Conservation (phyloP, 2,329 filamentous ascomycete genomes). For the Metarhizium sp. region DNA sequence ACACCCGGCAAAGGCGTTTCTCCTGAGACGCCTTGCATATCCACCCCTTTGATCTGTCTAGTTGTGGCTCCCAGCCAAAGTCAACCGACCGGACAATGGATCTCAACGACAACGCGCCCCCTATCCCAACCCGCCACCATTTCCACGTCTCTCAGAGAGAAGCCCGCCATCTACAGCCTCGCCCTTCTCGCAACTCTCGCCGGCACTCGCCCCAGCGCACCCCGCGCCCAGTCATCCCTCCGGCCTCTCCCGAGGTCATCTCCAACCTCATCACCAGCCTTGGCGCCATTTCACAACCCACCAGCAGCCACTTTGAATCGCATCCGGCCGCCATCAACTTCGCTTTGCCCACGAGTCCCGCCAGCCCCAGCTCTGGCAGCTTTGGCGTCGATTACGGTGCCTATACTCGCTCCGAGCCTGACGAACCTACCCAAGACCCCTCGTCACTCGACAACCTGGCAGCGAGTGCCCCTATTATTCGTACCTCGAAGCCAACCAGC, state of each 20-base stretch:
- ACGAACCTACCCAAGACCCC: constrained; percentile 36
- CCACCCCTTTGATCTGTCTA: neutral
- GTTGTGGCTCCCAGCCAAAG: neutral
- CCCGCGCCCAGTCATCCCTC: constrained; percentile 17
- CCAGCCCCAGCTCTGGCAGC: constrained; percentile 32
- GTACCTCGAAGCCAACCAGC: constrained; percentile 73
- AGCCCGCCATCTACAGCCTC: constrained; percentile 3
- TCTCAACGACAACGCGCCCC: constrained; percentile 17
- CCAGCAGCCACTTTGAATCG: constrained; percentile 60
- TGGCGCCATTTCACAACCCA: constrained; percentile 57
- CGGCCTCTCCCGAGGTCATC: constrained; percentile 60
- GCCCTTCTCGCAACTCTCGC: constrained; percentile 5
- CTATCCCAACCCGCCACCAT: constrained; percentile 19
- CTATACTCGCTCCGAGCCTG: constrained; percentile 43
- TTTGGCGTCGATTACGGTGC: constrained; percentile 69
- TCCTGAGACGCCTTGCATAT: neutral
- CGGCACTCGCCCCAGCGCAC: constrained; percentile 7
- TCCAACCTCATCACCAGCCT: constrained; percentile 61
- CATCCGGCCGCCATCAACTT: constrained; percentile 32
- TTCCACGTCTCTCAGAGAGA: neutral
- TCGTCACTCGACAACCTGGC: constrained; percentile 49
- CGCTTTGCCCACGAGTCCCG: constrained; percentile 28
- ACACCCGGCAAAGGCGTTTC: too few relatives aligned
- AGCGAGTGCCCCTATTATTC: constrained; percentile 61
- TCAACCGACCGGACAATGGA: constrained; percentile 13